Evolutionary conservation across 208 protist species (phyloP).

Genomic region (Endotrypanum monterogeii): DNA sequence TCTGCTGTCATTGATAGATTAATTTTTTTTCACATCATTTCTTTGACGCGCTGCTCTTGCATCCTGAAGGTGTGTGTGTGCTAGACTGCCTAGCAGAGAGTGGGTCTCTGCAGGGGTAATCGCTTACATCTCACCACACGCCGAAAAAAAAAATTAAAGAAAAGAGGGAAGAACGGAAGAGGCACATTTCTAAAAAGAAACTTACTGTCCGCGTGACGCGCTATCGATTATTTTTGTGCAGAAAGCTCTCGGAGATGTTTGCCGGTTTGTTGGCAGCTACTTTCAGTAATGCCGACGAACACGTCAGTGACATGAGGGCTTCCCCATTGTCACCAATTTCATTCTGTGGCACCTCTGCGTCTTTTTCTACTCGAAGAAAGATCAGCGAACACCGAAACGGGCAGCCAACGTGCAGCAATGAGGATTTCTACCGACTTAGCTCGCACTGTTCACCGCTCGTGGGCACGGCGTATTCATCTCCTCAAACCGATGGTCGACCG

Average conservation of each 20-base stretch:
- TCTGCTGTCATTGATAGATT: too few species aligned
- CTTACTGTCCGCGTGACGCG: background rate
- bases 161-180: background rate
- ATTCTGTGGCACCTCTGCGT: background rate
- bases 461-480: slow-evolving; percentile 2
- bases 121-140: too few species aligned
- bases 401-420: background rate
- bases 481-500: slow-evolving; percentile 6
- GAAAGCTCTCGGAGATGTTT: slow-evolving; percentile 8
- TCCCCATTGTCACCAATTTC: background rate
- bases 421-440: background rate
- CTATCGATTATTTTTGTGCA: background rate
- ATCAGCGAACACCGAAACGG: background rate
- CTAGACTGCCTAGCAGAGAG: too few species aligned
- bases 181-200: background rate
- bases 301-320: background rate
- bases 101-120: too few species aligned
- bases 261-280: slow-evolving; percentile 17
- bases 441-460: background rate
- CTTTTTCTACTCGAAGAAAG: background rate
- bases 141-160: background rate
- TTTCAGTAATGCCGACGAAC: background rate
- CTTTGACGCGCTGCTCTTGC: too few species aligned
- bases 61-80: too few species aligned
- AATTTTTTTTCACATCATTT: too few species aligned